Base-by-base conservation (phyloP, 352 stramenopile genomes). In the Phytophthora europaea region DNA sequence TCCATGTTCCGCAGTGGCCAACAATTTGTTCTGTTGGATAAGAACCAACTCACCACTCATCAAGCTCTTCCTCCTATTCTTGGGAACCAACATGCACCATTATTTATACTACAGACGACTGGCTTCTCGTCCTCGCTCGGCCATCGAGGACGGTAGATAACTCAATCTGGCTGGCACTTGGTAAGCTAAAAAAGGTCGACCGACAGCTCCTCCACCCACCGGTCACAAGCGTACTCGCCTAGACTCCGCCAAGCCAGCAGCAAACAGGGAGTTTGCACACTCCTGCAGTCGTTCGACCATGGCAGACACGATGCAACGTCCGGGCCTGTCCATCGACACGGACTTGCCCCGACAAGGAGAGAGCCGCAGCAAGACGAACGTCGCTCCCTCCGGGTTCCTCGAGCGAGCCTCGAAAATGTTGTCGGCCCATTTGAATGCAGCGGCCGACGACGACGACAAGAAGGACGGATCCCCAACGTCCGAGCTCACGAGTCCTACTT, bases 351-450 rank as follows among this genome's bases (percentile, higher is more conserved):
- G 57, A 47, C 60, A 69, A 55, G 60, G 15, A 13, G 61, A 70
- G 6, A 33, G 6, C 13, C 40, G 28, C 1, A 61, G 75, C 40
- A 79, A 81, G 64, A 23, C 65, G 0, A 77, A 72, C 45, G 75
- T 77, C 15, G 63, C 76, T n/a, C 64, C 66, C 34, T 50, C 48
- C n/a, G 72, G 71, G 10, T 90, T 92, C 38, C 73, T 92, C 2
- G 85, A 84, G 61, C 80, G 87, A 54, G 85, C 85, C 9, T 90
- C 83, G 28, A 90, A 90, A 70, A 74, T 92, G 45, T 73, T 92
- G 62, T 84, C 82, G 3, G 55, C 73, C 16, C 73, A 71, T 20
- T 20, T 80, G 18, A 76, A 71, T 38, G 16, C 50, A 31, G 16
- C 40, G 16, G 31, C 48, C 1, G 65, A 67, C 22, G 64, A 69